Evolutionary conservation across 495 filamentous ascomycete species (phyloP), one percentile per base, ranked within the genome.

Genomic region (Xylaria flabelliformis): DNA sequence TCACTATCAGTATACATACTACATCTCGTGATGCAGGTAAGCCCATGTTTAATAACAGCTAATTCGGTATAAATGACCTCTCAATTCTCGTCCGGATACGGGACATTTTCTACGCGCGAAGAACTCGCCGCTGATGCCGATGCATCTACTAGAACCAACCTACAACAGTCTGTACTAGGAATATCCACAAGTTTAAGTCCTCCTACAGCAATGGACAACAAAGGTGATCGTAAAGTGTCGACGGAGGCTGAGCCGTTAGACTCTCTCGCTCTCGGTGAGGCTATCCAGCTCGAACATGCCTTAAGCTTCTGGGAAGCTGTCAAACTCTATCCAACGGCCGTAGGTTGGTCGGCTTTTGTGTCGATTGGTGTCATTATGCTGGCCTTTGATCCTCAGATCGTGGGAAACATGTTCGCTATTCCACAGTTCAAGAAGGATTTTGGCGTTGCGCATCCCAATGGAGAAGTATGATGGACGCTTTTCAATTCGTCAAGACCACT

Each of bases 361-460:
- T 85, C 81, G 15, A 75, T 83, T n/a, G 81, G 81, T 4, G 80
- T 85, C 32, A 83, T 85, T 67, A 85, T 85, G 83, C 66, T 82
- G 58, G 83, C 82, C 26, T 85, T 84, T 21, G 83, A 85, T 70
- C 80, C 81, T 0, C 80, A 83, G 66, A 77, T 85, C 65, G 74
- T 84, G 19, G 81, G 82, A n/a, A 83, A 82, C 64, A 77, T 85
- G 74, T 85, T 80, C 66, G 83, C 83, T 41, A 83, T 79, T 70
- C 83, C 83, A 0, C 79, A 81, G 67, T 85, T 86, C 70, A 75
- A 82, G 67, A 77, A 78, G 71, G 81, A 85, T 64, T 85, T 84
- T 63, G 83, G 84, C 12, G 79, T 78, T 41, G 69, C 77, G 26
- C 77, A 67, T 67, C 62, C 77, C 17, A 73, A 83, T 6, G 79